These are phyloP conservation scores for Plasmodium adleri DNA, from an alignment of 169 alveolate species.

Conservation along the genomic window DNA sequence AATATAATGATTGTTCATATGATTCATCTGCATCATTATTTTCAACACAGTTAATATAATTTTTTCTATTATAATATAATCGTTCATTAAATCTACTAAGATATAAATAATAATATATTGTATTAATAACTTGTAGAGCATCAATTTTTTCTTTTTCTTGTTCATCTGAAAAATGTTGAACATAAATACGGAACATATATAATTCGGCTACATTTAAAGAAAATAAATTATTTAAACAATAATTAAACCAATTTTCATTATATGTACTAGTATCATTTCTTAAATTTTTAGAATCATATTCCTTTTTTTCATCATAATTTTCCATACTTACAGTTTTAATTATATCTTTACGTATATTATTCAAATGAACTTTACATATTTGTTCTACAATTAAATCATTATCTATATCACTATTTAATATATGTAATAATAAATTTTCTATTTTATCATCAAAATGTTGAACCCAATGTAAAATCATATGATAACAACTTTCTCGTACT, in stretches of 20 bases:
- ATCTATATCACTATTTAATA: conserved; percentile 58
- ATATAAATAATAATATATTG: conserved; percentile 42
- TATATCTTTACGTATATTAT: conserved; percentile 22
- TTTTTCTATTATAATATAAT: conserved; percentile 52
- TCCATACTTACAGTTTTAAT: conserved; percentile 16
- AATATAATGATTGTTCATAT: conserved; percentile 16
- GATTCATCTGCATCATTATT: conserved; percentile 53
- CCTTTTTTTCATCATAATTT: not conserved
- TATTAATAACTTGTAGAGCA: conserved; percentile 56
- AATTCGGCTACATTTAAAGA: conserved; percentile 55
- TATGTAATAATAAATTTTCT: conserved; percentile 34
- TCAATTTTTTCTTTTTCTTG: conserved; percentile 74
- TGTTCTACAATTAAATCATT: conserved; percentile 68
- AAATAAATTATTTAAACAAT: conserved; percentile 51
- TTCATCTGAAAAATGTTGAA: conserved; percentile 63
- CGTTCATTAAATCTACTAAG: conserved; percentile 51
- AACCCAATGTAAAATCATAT: conserved; percentile 58
- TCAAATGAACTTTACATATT: conserved; percentile 48
- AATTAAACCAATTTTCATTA: conserved; percentile 42
- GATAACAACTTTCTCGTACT: conserved; percentile 60
- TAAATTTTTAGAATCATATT: not conserved
- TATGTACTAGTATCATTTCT: conserved; percentile 11
- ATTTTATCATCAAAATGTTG: conserved; percentile 51
- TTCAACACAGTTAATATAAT: conserved; percentile 50
- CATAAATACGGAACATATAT: conserved; percentile 48